These are phyloP conservation scores for Hemileccinum impolitum DNA, from an alignment of 768 basidiomycete species.

Conservation along the genomic window DNA sequence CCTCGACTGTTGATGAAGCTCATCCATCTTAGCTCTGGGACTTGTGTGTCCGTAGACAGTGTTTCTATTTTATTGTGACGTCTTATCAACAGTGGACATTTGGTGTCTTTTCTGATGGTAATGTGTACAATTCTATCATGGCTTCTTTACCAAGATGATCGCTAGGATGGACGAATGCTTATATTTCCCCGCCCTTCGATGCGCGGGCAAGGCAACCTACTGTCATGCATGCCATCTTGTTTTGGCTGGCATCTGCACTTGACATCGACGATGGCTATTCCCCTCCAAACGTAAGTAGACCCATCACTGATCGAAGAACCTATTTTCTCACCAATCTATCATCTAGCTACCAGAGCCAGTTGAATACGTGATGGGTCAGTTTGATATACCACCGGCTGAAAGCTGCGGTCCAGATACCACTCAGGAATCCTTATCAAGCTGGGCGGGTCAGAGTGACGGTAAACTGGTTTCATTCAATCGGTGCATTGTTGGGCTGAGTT, in stretches of 20 bases:
- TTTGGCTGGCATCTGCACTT: constrained; percentile 56
- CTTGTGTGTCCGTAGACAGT: constrained; percentile 43
- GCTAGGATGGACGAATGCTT: constrained; percentile 53
- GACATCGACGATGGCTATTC: constrained; percentile 30
- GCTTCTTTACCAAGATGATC: background rate
- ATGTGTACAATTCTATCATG: background rate
- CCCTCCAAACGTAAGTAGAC: constrained; percentile 20
- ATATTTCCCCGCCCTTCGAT: constrained; percentile 44
- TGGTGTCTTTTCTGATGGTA: constrained; percentile 58
- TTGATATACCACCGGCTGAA: constrained; percentile 23
- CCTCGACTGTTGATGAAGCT: constrained; percentile 4
- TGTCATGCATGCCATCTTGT: constrained; percentile 49
- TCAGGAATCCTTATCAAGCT: constrained; percentile 30
- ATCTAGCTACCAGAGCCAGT: constrained; percentile 31
- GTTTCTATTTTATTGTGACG: constrained; percentile 56
- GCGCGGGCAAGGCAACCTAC: constrained; percentile 43
- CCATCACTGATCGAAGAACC: background rate
- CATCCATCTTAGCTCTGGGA: constrained; percentile 43
- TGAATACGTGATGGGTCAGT: constrained; percentile 29
- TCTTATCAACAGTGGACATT: constrained; percentile 62
- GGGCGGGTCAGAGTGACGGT: constrained; percentile 31
- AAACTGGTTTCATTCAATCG: background rate
- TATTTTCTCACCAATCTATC: background rate
- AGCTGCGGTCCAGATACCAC: constrained; percentile 12
- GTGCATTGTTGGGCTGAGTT: background rate